Conservation (phyloP, 331 rosid genomes). For the Acacia concinna region DNA sequence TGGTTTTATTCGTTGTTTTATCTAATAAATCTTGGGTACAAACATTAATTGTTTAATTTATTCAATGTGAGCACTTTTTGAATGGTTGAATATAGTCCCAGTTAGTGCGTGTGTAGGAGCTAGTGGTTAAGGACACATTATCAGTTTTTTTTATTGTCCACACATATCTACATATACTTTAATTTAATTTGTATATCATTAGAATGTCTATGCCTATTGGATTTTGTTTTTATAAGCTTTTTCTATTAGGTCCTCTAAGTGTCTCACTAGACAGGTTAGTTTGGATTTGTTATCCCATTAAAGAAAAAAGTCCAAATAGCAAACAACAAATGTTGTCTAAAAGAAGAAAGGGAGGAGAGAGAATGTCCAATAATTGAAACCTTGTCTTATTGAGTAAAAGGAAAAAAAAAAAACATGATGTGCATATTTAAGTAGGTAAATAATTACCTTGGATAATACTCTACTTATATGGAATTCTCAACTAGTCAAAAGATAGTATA, state of each 20-base stretch:
- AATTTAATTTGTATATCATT: neutral
- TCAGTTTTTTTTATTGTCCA: slow-evolving; percentile 19
- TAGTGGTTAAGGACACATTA: slow-evolving; percentile 5
- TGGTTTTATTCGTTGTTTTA: neutral
- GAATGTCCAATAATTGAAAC: neutral
- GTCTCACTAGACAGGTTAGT: neutral
- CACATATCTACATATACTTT: neutral
- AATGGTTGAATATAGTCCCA: slow-evolving; percentile 24
- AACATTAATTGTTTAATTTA: neutral
- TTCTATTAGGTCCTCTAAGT: neutral
- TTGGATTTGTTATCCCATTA: slow-evolving; percentile 9
- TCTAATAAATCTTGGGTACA: neutral
- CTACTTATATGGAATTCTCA: neutral
- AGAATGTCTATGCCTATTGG: neutral
- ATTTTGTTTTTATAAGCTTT: neutral
- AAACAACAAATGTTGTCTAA: slow-evolving; percentile 15
- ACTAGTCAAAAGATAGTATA: neutral
- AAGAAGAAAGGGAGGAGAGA: slow-evolving; percentile 4
- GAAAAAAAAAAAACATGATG: neutral
- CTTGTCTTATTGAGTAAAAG: slow-evolving; percentile 1
- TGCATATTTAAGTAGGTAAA: neutral
- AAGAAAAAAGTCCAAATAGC: neutral
- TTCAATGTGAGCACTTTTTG: slow-evolving; percentile 8
- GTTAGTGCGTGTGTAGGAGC: slow-evolving; percentile 19
- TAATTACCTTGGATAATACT: neutral